Base-by-base conservation (phyloP, 2,329 filamentous ascomycete species). In the Epichloe gansuensis region DNA sequence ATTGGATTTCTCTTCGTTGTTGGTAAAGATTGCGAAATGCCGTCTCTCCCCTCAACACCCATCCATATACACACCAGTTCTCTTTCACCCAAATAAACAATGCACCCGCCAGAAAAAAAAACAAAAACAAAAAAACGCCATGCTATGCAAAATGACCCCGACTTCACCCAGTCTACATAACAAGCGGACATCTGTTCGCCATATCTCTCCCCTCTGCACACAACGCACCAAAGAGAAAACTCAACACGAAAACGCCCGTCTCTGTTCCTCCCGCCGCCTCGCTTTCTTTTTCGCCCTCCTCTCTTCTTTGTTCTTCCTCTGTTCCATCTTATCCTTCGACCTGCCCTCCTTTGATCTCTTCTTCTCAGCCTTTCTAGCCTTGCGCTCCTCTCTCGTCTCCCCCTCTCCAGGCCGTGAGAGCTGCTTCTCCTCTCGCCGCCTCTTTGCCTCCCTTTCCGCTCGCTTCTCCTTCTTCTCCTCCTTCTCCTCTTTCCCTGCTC, bases 221-320 rank as follows among this genome's bases (percentile, higher is more conserved):
- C 23, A 11, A 25, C 9, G 35, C 11, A 35, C 21, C 11, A 17
- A 45, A 9, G 5, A 8, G 5, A 7, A 31, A 9, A 5, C 15
- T 51, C 36, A 51, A 15, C 43, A 43, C 17, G 47, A 36, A 43
- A 25, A n/a, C 23, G 68, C 39, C 61, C 21, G 59, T 47, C 64
- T 61, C 56, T 67, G 64, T 51, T 65, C 62, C 58, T 69, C 36
- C 36, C 50, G 44, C 59, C 68, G 68, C 63, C 68, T 72, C 53
- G 68, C 70, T 59, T 72, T 70, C 55, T 72, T 72, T 54, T 63
- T 66, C 13, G 65, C 70, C 44, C 68, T 65, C 47, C 72, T 78
- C 52, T 75, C 74, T 54, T 75, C 73, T 23, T 62, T 61, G 27
- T 54, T 59, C 34, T 39, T 52, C 2, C 56, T 58, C 25, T 40